These are phyloP conservation scores for Fusarium sp. DNA, from an alignment of 2,329 filamentous ascomycete genomes.

Conservation along the genomic window DNA sequence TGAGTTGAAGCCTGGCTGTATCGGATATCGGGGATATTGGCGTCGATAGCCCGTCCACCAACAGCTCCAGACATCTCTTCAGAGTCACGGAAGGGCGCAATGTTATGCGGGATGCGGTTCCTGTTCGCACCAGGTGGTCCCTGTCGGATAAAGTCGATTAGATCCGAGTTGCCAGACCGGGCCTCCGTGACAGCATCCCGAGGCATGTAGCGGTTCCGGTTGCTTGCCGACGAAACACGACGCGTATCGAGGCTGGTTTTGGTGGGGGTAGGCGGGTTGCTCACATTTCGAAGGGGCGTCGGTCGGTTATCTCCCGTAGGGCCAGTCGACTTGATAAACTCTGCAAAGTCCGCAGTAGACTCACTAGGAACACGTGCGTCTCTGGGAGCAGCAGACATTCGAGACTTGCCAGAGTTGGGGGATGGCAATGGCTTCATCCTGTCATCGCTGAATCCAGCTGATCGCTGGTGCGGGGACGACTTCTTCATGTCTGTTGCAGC, in stretches of 20 bases:
- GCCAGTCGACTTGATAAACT: slow-evolving; percentile 89
- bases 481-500: slow-evolving; percentile 52
- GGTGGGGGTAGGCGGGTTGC: slow-evolving; percentile 45
- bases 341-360: slow-evolving; percentile 84
- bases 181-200: slow-evolving; percentile 75
- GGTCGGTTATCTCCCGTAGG: slow-evolving; percentile 64
- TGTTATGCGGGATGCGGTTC: slow-evolving; percentile 81
- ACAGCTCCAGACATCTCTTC: slow-evolving; percentile 71
- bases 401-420: slow-evolving; percentile 34
- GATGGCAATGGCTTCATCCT: slow-evolving; percentile 39
- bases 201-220: slow-evolving; percentile 71
- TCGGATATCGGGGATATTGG: slow-evolving; percentile 66
- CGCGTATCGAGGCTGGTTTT: slow-evolving; percentile 55
- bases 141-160: slow-evolving; percentile 95
- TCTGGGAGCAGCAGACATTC: slow-evolving; percentile 62
- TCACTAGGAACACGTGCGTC: slow-evolving; percentile 79
- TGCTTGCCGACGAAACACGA: slow-evolving; percentile 54
- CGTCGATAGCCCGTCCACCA: slow-evolving; percentile 69
- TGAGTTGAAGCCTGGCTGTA: slow-evolving; percentile 68
- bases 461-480: slow-evolving; percentile 39
- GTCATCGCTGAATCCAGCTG: slow-evolving; percentile 30
- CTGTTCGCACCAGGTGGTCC: slow-evolving; percentile 75
- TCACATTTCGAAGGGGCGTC: slow-evolving; percentile 51
- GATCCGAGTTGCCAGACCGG: slow-evolving; percentile 79
- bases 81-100: slow-evolving; percentile 90